Base-by-base conservation (phyloP, 495 filamentous ascomycete species). In the Amorphotheca resinae region DNA sequence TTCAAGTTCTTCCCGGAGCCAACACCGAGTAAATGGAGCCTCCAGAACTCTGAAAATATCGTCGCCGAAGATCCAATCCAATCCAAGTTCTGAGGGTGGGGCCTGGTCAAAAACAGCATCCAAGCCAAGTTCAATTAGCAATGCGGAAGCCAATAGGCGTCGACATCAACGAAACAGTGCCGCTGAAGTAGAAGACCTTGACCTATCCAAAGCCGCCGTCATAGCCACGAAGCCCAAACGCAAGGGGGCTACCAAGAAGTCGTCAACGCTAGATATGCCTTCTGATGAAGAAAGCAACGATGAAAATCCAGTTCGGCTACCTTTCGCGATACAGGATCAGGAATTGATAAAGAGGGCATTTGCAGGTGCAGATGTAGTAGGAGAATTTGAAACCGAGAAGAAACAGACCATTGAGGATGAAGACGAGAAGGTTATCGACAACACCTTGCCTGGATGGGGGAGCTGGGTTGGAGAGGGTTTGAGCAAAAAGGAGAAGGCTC, bases 361-460 rank as follows among this genome's bases (percentile, higher is more conserved):
- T 59, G 91, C 87, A 1, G 87, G 84, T 3, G 80, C 91, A 51
- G 84, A 94, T 56, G 86, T 93, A n/a, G 76, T 81, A 1, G 72
- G 73, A 25, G 79, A 85, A 37, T 95, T 98, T 58, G 72, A 74
- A 45, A 67, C 72, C 21, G 91, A 95, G 50, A 95, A 98, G 58
- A 66, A 69, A 15, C 76, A 80, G 44, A 67, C 71, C 7, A 68
- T 77, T 26, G 73, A 75, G 28, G 84, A 86, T 3, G 87, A 96
- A 57, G 89, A 80, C 50, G 85, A 94, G 45, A 76, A 95, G 60
- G 68, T 85, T 22, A 62, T 87, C 16, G 86, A 93, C 59, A 81
- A 82, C 41, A 86, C 84, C 0, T 69, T 98, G 1, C 85, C 86
- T 1, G 91, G 91, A 40, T 98, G 91, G 91, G 91, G 91, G 47